phyloP scores from a whole-genome alignment of 2,329 filamentous ascomycete genomes.

The Stachybotrys elegans region DNA sequence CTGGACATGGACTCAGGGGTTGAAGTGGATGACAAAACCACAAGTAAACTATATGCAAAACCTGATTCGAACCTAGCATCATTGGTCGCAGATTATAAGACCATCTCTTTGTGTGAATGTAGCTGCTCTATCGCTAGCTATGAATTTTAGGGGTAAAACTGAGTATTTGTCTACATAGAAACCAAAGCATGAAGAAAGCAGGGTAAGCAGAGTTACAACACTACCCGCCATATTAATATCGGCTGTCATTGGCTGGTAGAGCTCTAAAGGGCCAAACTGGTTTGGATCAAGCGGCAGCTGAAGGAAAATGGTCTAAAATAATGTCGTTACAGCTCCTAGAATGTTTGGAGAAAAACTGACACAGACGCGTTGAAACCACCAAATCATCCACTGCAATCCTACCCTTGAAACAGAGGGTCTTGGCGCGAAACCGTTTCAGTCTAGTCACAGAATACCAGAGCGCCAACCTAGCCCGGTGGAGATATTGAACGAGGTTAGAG shows the following conservation, averaged over 20 bases:
- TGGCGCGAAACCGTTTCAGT: background rate
- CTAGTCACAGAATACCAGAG: background rate
- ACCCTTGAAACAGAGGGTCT: background rate
- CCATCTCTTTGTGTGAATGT: background rate
- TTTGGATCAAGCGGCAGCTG: background rate
- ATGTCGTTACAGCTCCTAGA: background rate
- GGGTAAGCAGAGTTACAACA: background rate
- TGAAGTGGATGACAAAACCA: background rate
- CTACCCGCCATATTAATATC: background rate
- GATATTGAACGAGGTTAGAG: too few species aligned
- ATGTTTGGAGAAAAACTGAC: background rate
- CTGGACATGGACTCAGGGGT: background rate
- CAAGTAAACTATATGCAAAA: background rate
- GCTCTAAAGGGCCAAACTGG: background rate
- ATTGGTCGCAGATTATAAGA: background rate
- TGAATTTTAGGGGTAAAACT: too few species aligned
- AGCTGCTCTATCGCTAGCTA: too few species aligned
- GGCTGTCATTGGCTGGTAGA: background rate
- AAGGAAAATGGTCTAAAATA: background rate
- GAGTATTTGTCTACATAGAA: background rate
- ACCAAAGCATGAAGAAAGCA: background rate
- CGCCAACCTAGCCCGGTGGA: background rate
- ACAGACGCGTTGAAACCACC: background rate
- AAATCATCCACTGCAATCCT: background rate
- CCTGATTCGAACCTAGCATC: background rate